A percentile compares a stretch with the other conserved stretches of the same genome.
Evolutionary conservation across 1,284 basidiomycete genomes (phyloP).

Genomic region (Rhodotorula sp.): DNA sequence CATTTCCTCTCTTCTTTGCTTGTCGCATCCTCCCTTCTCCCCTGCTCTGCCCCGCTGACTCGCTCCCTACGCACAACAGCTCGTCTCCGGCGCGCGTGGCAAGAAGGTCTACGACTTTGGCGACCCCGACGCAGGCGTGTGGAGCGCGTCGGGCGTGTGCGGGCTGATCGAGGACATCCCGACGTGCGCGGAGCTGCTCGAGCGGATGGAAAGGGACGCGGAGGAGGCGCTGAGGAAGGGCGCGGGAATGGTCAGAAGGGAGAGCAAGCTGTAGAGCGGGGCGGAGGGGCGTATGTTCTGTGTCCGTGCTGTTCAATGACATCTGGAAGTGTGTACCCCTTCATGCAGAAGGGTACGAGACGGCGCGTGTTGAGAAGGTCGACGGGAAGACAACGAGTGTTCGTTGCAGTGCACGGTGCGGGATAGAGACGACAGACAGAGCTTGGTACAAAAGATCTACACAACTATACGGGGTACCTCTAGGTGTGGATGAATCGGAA

Average conservation of each 20-base stretch:
- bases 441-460: neutral
- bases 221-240: conserved; percentile 55
- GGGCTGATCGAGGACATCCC: conserved; percentile 87
- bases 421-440: neutral
- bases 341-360: too few species aligned
- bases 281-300: neutral
- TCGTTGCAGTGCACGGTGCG: too few species aligned
- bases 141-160: conserved; percentile 58
- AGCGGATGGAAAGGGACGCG: conserved; percentile 73
- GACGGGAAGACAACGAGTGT: neutral
- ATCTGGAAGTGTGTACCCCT: too few species aligned
- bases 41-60: too few species aligned
- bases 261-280: conserved; percentile 31
- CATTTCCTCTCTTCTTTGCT: conserved; percentile 55
- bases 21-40: neutral
- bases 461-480: neutral
- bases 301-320: too few species aligned
- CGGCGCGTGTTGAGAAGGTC: too few species aligned
- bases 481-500: too few species aligned
- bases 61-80: conserved; percentile 49
- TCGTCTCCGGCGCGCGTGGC: conserved; percentile 79
- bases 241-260: conserved; percentile 26
- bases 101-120: conserved; percentile 75
- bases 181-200: conserved; percentile 73
- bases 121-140: conserved; percentile 83